Base-by-base conservation (phyloP, 1,284 basidiomycete species). In the Boletus mariae region DNA sequence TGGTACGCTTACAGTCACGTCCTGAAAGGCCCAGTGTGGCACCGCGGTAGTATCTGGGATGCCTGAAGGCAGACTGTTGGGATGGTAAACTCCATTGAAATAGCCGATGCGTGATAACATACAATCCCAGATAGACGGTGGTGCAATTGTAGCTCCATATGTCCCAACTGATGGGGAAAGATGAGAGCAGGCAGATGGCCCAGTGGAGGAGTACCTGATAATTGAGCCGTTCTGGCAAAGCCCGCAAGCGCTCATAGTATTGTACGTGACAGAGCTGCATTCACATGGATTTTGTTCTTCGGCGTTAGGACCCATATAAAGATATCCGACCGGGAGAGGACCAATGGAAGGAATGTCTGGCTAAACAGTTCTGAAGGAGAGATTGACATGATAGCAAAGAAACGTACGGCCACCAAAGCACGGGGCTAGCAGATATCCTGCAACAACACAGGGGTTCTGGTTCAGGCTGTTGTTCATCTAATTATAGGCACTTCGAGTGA, bases 391-490 rank as follows among this genome's bases (percentile, higher is more conserved):
- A 49, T 20, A 29, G 17, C 32, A 48, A 47, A 28, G 45, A 31
- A 31, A 58, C 69, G 28, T 51, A 74, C 73, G 45, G 26, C 63
- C 67, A 43, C 37, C 56, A 15, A 51, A 55, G 41, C 74, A 75
- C 1, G 54, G 65, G 25, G 60, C 65, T 44, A 60, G 51, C 4
- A 72, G 48, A 57, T 70, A 73, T 1, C 72, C 65, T 9, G 63
- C 45, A 35, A 75, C 55, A 5, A 64, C 11, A 45, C 74, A 75
- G 25, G 73, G 70, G 17, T 51, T 65, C 47, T 74, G 74, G 12
- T 12, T 26, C 9, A 50, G 49, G 35, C 59, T 64, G 40, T 75
- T 75, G 57, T 51, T n/a, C 64, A 73, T 64, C 73, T 73, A n/a
- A 13, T 15, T 35, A 35, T 35, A 13, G 9, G 23, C 45, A 17